Conservation (phyloP, 140 eudicot species). For the Senecio squalidus region DNA sequence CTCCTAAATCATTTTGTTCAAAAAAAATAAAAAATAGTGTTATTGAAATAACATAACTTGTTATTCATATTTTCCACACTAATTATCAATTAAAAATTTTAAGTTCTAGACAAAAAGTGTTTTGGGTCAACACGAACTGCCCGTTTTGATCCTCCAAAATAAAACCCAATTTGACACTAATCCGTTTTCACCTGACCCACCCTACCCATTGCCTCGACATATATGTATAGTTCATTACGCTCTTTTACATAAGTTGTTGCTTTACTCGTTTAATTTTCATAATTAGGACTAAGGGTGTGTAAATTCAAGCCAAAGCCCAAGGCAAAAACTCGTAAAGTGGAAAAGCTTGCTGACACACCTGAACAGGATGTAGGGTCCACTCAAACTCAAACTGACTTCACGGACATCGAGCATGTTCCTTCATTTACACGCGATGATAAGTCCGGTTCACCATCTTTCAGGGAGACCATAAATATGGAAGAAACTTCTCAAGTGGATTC, state of each 20-base stretch:
- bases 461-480: conserved; percentile 23
- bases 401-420: conserved; percentile 27
- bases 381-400: conserved; percentile 29
- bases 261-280: conserved; percentile 1
- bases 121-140: too few relatives aligned
- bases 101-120: too few relatives aligned
- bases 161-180: background rate
- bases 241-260: background rate
- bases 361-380: conserved; percentile 19
- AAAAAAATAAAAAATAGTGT: too few relatives aligned
- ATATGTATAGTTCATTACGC: background rate
- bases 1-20: too few relatives aligned
- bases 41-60: too few relatives aligned
- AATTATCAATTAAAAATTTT: too few relatives aligned
- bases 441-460: conserved; percentile 40
- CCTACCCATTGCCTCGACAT: background rate
- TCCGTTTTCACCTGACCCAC: background rate
- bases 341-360: conserved; percentile 18
- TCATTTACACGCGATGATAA: conserved; percentile 35
- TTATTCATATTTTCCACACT: too few relatives aligned
- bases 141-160: too few relatives aligned
- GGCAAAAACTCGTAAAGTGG: conserved; percentile 30
- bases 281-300: conserved; percentile 31
- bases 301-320: conserved; percentile 59
- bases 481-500: conserved; percentile 35